Evolutionary conservation across 139 green algal genomes (phyloP).

Genomic region (Tetradesmus lagerheimii): DNA sequence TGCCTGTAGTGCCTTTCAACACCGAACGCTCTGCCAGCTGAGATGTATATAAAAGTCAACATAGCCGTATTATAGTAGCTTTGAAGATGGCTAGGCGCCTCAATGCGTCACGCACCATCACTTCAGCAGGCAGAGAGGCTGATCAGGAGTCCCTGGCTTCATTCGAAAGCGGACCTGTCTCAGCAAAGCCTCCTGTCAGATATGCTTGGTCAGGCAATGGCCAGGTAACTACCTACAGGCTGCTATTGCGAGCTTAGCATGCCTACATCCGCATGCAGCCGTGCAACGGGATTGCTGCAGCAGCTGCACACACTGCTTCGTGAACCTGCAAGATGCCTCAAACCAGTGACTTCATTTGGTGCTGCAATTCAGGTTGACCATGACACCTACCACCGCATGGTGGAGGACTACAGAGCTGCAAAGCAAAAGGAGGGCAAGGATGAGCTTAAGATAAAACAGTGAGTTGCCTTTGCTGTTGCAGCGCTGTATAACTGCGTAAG

Average conservation of each 20-base stretch:
- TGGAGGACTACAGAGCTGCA: conserved; percentile 62
- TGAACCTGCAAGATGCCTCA: no score
- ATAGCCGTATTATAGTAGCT: neutral
- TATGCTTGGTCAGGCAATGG: conserved; percentile 22
- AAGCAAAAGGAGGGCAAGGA: conserved; percentile 59
- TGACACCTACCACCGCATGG: conserved; percentile 67
- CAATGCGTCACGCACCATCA: neutral
- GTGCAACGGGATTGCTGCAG: neutral
- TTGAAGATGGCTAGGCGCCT: neutral
- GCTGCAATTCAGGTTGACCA: conserved; percentile 57
- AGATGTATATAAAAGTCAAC: neutral
- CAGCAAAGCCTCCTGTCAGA: neutral
- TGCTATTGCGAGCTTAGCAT: neutral
- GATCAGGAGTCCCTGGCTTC: conserved; percentile 6
- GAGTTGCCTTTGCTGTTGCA: conserved; percentile 16
- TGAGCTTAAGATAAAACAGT: conserved; percentile 71
- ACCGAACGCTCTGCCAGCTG: neutral
- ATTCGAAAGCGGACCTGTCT: conserved; percentile 1
- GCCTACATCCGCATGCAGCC: neutral
- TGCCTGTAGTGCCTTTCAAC: neutral
- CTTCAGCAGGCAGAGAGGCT: neutral
- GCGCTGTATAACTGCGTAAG: neutral
- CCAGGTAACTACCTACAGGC: neutral
- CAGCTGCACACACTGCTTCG: neutral
- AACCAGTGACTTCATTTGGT: no score